Percentiles rank a stretch among this genome's conserved stretches.
Conservation (phyloP, 2,329 filamentous ascomycete genomes). For the Orbilia blumenaviensis region DNA sequence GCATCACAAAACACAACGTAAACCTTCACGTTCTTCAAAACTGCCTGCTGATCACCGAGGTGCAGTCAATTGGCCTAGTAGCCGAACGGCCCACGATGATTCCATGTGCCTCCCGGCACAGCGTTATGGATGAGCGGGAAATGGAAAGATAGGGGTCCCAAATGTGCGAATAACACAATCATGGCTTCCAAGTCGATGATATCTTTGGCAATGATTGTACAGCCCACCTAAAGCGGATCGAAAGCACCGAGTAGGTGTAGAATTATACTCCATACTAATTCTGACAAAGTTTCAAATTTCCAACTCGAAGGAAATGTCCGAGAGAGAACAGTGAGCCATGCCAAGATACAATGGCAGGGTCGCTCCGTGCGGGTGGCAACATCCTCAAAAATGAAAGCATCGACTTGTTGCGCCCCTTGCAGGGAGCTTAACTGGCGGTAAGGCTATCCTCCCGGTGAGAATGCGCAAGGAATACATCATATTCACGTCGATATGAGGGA, state of each 20-base stretch:
- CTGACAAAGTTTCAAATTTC: background rate
- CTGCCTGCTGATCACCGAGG: constrained; percentile 1
- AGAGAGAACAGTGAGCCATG: background rate
- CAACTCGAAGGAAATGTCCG: background rate
- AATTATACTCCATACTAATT: too few relatives aligned
- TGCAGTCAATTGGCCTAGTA: constrained; percentile 3
- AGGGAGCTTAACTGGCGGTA: background rate
- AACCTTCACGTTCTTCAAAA: background rate
- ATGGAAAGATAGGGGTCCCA: background rate
- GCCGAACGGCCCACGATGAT: background rate
- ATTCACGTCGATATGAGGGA: background rate
- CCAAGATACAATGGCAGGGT: background rate
- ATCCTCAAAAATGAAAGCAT: background rate
- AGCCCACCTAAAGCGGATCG: background rate
- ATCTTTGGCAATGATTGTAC: background rate
- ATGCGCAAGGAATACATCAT: background rate
- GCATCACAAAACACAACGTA: background rate
- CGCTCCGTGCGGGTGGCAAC: constrained; percentile 3
- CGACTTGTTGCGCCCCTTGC: background rate
- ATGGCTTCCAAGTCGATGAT: background rate
- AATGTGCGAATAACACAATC: background rate
- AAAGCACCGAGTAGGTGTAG: too few relatives aligned
- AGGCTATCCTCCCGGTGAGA: background rate
- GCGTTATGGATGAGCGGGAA: background rate
- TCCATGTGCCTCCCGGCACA: constrained; percentile 29